Conservation (phyloP, 345 rosid genomes). For the Hypericum androsaemum region DNA sequence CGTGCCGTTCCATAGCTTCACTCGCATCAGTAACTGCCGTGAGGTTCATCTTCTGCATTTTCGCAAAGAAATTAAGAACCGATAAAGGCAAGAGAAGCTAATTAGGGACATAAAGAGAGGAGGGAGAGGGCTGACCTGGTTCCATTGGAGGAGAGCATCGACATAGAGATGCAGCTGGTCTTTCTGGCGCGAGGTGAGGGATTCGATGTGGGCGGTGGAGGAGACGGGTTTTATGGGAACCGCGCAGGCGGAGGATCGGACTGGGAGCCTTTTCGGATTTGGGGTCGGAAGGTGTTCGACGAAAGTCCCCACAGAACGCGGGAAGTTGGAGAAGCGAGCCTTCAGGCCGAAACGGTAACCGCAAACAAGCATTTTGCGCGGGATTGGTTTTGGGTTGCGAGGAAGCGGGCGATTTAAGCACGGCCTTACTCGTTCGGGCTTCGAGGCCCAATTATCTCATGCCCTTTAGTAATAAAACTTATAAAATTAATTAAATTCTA, state of each 20-base stretch:
- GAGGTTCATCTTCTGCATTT: constrained; percentile 68
- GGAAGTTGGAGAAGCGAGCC: constrained; percentile 10
- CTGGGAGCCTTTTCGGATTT: constrained; percentile 9
- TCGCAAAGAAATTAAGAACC: background rate
- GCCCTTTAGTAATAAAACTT: too few relatives aligned
- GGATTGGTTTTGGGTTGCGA: too few relatives aligned
- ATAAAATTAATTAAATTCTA: too few relatives aligned
- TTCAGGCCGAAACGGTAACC: background rate
- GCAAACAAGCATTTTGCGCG: too few relatives aligned
- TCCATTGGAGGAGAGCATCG: constrained; percentile 69
- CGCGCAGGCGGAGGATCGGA: background rate
- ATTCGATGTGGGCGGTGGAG: constrained; percentile 28
- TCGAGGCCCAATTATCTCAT: too few relatives aligned
- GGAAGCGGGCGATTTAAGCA: too few relatives aligned
- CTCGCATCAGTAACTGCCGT: constrained; percentile 61
- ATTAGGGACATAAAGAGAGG: constrained; percentile 3
- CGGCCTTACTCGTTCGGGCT: too few relatives aligned
- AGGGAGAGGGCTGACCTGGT: constrained; percentile 41
- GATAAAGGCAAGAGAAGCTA: background rate
- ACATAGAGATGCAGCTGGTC: constrained; percentile 60
- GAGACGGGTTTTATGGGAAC: constrained; percentile 9
- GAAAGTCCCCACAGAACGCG: constrained; percentile 43
- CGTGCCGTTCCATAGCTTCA: constrained; percentile 72
- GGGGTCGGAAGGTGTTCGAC: constrained; percentile 53
- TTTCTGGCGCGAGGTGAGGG: constrained; percentile 42